These are phyloP conservation scores for Pleurotus giganteus DNA, from an alignment of 768 basidiomycete species.

Conservation along the genomic window DNA sequence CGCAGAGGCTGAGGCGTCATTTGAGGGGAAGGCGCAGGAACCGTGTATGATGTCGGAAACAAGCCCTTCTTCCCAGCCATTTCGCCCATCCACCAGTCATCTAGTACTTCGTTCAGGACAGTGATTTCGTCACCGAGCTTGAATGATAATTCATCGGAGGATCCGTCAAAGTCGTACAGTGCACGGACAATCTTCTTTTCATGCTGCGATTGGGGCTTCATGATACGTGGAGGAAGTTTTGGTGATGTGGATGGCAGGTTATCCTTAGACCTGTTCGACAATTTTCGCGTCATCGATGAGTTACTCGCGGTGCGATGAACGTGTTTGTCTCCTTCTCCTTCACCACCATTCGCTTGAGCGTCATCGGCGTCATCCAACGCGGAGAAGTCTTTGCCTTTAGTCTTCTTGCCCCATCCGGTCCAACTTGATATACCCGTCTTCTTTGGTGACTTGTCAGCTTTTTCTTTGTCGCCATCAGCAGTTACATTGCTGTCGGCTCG, in stretches of 20 bases:
- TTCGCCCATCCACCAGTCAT: slow-evolving; percentile 92
- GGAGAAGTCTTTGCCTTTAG: slow-evolving; percentile 58
- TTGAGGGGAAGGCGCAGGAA: slow-evolving; percentile 31
- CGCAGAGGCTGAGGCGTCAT: slow-evolving; percentile 21
- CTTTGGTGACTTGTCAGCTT: slow-evolving; percentile 36
- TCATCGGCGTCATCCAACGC: slow-evolving; percentile 48
- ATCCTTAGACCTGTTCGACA: slow-evolving; percentile 33
- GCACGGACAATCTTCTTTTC: slow-evolving; percentile 63
- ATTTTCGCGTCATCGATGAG: slow-evolving; percentile 28
- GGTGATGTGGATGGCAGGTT: slow-evolving; percentile 25
- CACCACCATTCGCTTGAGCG: slow-evolving; percentile 17
- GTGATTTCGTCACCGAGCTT: slow-evolving; percentile 70
- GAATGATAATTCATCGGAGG: slow-evolving; percentile 78
- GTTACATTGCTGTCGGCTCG: slow-evolving; percentile 58
- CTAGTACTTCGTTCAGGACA: slow-evolving; percentile 77
- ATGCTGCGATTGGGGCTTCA: slow-evolving; percentile 49
- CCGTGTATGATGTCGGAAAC: slow-evolving; percentile 76
- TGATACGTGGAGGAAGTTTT: slow-evolving; percentile 36
- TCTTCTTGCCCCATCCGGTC: slow-evolving; percentile 59
- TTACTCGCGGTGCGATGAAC: slow-evolving; percentile 19
- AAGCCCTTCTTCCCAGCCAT: slow-evolving; percentile 68
- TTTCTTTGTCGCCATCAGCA: slow-evolving; percentile 27
- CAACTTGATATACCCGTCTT: slow-evolving; percentile 54
- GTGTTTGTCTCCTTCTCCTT: slow-evolving; percentile 25
- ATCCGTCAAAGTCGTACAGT: slow-evolving; percentile 71